Percentiles rank a stretch among this genome's conserved stretches.
Evolutionary conservation across 2,329 filamentous ascomycete genomes (phyloP).

Genomic region (Tolypocladium cylindrosporum): DNA sequence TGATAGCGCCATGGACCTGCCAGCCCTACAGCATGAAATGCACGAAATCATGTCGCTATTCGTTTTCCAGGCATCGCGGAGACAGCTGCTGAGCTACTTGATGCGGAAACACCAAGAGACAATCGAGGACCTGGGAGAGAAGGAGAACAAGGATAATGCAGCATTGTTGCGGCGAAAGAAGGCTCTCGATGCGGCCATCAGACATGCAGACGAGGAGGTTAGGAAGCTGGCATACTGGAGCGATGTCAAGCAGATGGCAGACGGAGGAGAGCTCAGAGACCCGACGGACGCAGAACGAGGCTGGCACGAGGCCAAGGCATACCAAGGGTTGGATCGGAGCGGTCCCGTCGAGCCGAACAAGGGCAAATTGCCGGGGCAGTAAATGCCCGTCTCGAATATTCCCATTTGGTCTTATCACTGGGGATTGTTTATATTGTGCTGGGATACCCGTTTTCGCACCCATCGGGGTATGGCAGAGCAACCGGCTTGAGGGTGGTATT

Average conservation of each 20-base stretch:
- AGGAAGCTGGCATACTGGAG: constrained; percentile 80
- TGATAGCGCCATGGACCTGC: constrained; percentile 66
- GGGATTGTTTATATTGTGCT: background rate
- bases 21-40: constrained; percentile 66
- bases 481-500: background rate
- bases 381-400: background rate
- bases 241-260: constrained; percentile 63
- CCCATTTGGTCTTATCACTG: background rate
- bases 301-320: constrained; percentile 27
- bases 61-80: constrained; percentile 80
- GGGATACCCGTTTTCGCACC: background rate
- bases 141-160: constrained; percentile 20
- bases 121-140: constrained; percentile 23
- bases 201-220: constrained; percentile 72
- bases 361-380: constrained; percentile 3
- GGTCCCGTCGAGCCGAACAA: constrained; percentile 31
- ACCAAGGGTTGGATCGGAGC: constrained; percentile 44
- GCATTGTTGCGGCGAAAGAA: constrained; percentile 38
- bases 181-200: constrained; percentile 63
- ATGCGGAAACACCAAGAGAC: constrained; percentile 45
- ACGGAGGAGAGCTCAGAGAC: constrained; percentile 34
- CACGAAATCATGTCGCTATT: constrained; percentile 78
- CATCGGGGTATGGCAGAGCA: background rate
- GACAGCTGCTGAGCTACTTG: constrained; percentile 63
- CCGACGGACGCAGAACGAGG: constrained; percentile 29